Base-by-base conservation (phyloP, 345 rosid genomes). In the Moringa oleifera region DNA sequence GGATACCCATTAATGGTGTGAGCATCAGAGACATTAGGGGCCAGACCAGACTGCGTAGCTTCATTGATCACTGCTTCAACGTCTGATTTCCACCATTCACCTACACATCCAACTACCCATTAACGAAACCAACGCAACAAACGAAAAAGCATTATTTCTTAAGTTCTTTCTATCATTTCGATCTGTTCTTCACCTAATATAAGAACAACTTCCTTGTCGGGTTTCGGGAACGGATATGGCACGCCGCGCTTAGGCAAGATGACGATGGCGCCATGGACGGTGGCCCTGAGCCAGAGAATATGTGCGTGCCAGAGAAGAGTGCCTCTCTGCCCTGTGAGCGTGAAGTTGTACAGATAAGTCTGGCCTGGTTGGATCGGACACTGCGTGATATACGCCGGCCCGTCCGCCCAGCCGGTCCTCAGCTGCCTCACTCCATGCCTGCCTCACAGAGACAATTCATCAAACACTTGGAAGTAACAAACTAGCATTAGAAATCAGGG, bases 21-120 rank as follows among this genome's bases (percentile, higher is more conserved):
- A 63, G 97, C 93, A 79, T 90, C 97, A 1, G 97, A 90, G 45
- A 87, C 89, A 70, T 93, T 90, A 0, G 97, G 96, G 18, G 91
- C 96, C 59, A 63, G 25, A 15, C 98, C 97, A 50, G 94, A 86
- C 55, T 74, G 86, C 37, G 51, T 2, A 20, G 97, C 96, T 77
- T 88, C 90, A 41, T 86, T 77, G 55, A 86, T 65, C 63, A 93
- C 89, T 19, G 73, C 77, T 78, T 93, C 96, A 37, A 82, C 85
- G 49, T 93, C 96, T 0, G 97, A 90, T 74, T 87, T 90, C 98
- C 98, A 93, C 98, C 98, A 93, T 61, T 93, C 98, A 74, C 85
- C 96, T 85, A 33, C 49, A 58, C 0, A 25, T 51, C 20, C 23
- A 17, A 12, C 49, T 16, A 10, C 19, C 24, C 8, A 11, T 21